Evolutionary conservation across 495 filamentous ascomycete species (phyloP), one percentile per base, ranked within the genome.

Genomic region (Annulohypoxylon stygium): DNA sequence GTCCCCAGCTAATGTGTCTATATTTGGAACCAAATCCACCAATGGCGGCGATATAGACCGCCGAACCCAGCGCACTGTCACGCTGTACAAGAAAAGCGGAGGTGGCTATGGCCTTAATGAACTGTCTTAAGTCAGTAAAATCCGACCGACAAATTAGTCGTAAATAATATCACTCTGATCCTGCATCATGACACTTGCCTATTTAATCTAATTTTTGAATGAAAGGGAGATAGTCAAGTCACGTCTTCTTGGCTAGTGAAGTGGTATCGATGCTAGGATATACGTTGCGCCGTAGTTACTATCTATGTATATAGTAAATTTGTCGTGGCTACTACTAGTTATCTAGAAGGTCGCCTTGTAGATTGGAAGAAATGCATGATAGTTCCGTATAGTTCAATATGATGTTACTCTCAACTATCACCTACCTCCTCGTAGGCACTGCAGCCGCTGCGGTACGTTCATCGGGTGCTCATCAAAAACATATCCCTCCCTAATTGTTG

Each of bases 111-210:
- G 20, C 23, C 60, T 63, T 63, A 51, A 36, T 36, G 50, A 23
- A 63, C 8, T 5, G 16, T 30, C 20, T 11, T 37, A 51, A 37
- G 43, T 16, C 23, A 63, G 14, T 45, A 45, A 55, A 65, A 34
- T 55, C 62, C 36, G 23, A 51, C 48, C 50, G 62, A 65, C 14
- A 34, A 65, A 33, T 16, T 45, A 47, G 62, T 8, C 65, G n/a
- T 50, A 59, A 67, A 51, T 39, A 48, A 51, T 36, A 51, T 55
- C 23, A 55, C 47, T 66, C 55, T 23, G 61, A 71, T 66, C 34
- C 39, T 53, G 26, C 54, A 54, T 61, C 25, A 71, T 71, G 36
- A 26, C 62, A 71, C 69, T 47, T 71, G 55, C 69, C 69, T 65
- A 61, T 66, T 71, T 54, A 0, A 65, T 61, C 26, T 30, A 47